Base-by-base conservation (phyloP, 257 asterid genomes). In the Plantago elongata region DNA sequence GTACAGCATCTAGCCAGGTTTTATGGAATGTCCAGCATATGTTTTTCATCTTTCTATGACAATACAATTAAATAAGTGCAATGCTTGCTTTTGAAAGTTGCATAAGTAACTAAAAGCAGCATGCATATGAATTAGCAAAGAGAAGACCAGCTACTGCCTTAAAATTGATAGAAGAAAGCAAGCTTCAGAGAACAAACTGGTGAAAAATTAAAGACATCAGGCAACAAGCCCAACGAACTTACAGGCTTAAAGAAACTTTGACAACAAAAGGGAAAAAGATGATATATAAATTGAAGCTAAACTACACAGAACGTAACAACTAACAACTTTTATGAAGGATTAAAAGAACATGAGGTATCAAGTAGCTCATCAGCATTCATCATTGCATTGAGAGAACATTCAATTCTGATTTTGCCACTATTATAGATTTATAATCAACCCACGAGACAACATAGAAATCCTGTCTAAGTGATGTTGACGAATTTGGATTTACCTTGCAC, bases 351-450 rank as follows among this genome's bases (percentile, higher is more conserved):
- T 40, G 56, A 18, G 48, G 58, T 70, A 45, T 51, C 45, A 51
- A 61, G 66, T 27, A 63, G 44, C 60, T 50, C 27, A 11, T 57
- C 15, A 4, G 40, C 40, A 57, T 27, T 57, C 56, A 64, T 61
- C 30, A 64, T 54, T 45, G 29, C 45, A 17, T 30, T 15, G 27
- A 22, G 27, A 22, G 27, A 29, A 34, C 8, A 42, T 51, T 55
- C 13, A 45, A 17, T 45, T 44, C 15, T 16, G 9, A 13, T 54
- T 54, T 54, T 34, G 13, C 42, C 30, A 9, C 27, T 22, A 51
- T 16, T 29, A 34, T 18, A 9, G 11, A 22, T 22, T 9, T 30
- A n/a, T n/a, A 11, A 17, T 17, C 30, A 9, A 22, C 22, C 7
- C 11, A 37, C n/a, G 58, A 52, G 13, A 22, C 22, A 9, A 13